Evolutionary conservation across 352 stramenopile species (phyloP), one percentile per base, ranked within the genome.

Genomic region (Plasmopara viticola): DNA sequence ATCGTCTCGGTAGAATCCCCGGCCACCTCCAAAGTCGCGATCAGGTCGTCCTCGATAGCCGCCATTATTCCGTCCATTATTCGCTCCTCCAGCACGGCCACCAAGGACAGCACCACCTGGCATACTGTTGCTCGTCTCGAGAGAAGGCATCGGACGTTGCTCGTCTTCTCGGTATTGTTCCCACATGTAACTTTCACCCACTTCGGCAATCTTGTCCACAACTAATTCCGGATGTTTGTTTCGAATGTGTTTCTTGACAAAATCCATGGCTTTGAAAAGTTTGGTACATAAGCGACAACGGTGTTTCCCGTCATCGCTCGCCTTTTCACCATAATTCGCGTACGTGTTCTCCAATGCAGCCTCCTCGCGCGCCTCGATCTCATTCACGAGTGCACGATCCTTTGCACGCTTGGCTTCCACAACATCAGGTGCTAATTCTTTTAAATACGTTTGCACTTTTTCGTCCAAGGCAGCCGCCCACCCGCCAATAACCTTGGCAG

Each of bases 161-260:
- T 80, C 52, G 43, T 93, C 83, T 57, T 90, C 76, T 34, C 80
- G 80, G 64, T 93, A 93, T 52, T 87, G 72, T 51, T 91, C 80
- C 80, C 80, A 91, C 83, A 93, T 93, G 64, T 88, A 93, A 48
- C 69, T 90, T 51, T 93, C 83, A 10, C 80, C 83, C 3, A 89
- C 78, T 41, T 87, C 70, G 5, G 80, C 80, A 48, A 91, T 73
- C 58, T 90, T 91, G 51, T 90, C 79, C 15, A 91, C 79, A 25
- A 82, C 78, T 7, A 92, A 62, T 58, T 94, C 84, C 5, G 75
- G 76, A 57, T 94, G 84, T 53, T 91, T 90, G 69, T 94, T 94
- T 17, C 78, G 77, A 52, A 92, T 88, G 64, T 94, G 84, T 54
- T 94, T 94, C 59, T 92, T 90, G 12, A 94, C 79, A 56, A 92